Evolutionary conservation across 345 rosid species (phyloP).

Genomic region (Gossypium ekmanianum): DNA sequence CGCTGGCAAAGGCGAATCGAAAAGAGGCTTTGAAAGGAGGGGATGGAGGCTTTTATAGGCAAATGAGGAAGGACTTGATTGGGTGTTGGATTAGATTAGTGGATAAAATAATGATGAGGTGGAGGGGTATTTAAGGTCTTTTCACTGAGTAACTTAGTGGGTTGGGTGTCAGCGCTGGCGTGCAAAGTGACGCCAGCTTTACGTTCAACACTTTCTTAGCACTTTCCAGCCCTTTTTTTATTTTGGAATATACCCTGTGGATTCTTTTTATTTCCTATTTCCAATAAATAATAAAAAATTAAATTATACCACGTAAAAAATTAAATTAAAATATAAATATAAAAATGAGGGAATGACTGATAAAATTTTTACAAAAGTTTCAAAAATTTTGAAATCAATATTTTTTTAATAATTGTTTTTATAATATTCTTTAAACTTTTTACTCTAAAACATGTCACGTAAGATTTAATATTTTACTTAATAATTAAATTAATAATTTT

Average conservation of each 20-base stretch:
- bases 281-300: no score
- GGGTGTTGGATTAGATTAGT: background rate
- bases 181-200: conserved; percentile 37
- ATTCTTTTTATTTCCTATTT: no score
- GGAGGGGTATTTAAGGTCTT: background rate
- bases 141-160: conserved; percentile 2
- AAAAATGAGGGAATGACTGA: no score
- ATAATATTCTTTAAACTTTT: no score
- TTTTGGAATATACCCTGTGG: no score
- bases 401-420: no score
- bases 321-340: no score
- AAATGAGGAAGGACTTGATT: background rate
- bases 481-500: no score
- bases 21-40: background rate
- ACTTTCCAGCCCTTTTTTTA: background rate
- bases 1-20: conserved; percentile 9
- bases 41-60: conserved; percentile 21
- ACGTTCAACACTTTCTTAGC: background rate
- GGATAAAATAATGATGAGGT: background rate
- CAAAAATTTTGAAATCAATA: no score
- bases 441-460: accelerated
- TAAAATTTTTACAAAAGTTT: no score
- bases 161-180: conserved; percentile 33
- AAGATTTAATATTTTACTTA: no score
- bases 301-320: no score